Evolutionary conservation across 371 early-diverging fungal species (phyloP).

Genomic region (Mortierella sp.): DNA sequence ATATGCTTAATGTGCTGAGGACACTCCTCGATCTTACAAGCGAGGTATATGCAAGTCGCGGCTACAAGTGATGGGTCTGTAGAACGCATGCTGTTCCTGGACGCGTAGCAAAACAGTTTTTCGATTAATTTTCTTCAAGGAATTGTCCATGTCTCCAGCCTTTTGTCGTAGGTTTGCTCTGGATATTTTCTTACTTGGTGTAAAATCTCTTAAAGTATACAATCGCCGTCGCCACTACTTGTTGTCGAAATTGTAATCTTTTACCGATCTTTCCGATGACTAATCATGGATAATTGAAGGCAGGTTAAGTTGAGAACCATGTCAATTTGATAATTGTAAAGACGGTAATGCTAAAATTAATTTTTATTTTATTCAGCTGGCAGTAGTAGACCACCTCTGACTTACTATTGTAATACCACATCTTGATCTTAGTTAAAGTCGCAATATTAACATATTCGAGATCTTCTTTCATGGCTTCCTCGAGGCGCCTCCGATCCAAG

Average conservation of each 20-base stretch:
- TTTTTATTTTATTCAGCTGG: neutral
- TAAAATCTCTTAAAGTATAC: conserved; percentile 94
- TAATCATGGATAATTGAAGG: conserved; percentile 32
- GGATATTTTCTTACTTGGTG: conserved; percentile 70
- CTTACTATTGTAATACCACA: conserved; percentile 78
- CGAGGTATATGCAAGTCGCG: conserved; percentile 87
- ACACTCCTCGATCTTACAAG: conserved; percentile 91
- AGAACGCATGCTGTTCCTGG: conserved; percentile 75
- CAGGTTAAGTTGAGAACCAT: neutral
- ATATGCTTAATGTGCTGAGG: conserved; percentile 88
- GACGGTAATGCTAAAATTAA: neutral
- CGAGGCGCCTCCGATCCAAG: conserved; percentile 68
- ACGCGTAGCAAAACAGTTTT: neutral
- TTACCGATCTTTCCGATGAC: conserved; percentile 87
- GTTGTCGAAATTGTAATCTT: conserved; percentile 80
- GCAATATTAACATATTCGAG: conserved; percentile 65
- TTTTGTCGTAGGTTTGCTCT: neutral
- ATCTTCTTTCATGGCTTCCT: conserved; percentile 69
- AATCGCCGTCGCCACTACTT: conserved; percentile 86
- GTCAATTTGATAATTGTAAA: neutral
- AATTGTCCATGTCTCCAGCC: too few species aligned
- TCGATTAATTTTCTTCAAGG: neutral
- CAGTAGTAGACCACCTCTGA: neutral
- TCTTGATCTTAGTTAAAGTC: conserved; percentile 73
- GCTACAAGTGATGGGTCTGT: conserved; percentile 85